Evolutionary conservation across 2,329 filamentous ascomycete species (phyloP).

Genomic region (Cyclaneusma minus): DNA sequence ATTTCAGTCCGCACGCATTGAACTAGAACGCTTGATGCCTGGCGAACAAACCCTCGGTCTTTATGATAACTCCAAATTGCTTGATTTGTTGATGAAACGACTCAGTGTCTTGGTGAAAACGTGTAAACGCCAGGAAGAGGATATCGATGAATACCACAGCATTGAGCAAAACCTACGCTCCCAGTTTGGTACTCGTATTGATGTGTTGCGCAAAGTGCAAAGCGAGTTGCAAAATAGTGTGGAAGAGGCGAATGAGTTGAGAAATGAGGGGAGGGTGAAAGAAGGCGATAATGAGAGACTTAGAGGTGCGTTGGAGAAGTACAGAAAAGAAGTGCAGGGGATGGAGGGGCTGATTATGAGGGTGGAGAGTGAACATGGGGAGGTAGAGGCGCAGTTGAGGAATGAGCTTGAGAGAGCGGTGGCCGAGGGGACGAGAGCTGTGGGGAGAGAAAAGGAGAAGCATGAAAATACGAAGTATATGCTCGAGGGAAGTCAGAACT

Average conservation of each 20-base stretch:
- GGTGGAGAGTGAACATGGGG: slow-evolving; percentile 25
- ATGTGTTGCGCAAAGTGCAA: slow-evolving; percentile 32
- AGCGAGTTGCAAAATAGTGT: slow-evolving; percentile 20
- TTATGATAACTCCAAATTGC: slow-evolving; percentile 29
- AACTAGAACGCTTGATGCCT: slow-evolving; percentile 45
- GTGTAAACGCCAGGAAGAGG: slow-evolving; percentile 31
- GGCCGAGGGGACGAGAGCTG: slow-evolving; percentile 3
- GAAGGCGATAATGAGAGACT: slow-evolving; percentile 34
- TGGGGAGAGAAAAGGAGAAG: slow-evolving; percentile 19
- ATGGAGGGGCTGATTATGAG: slow-evolving; percentile 34
- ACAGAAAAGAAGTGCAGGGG: slow-evolving; percentile 35
- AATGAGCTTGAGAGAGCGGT: slow-evolving; percentile 12
- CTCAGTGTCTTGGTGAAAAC: slow-evolving; percentile 32
- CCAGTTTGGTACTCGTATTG: slow-evolving; percentile 37
- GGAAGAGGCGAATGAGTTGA: slow-evolving; percentile 11
- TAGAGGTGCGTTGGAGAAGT: slow-evolving; percentile 33
- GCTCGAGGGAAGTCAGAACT: too few relatives aligned
- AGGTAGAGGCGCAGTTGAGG: slow-evolving; percentile 6
- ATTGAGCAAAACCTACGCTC: slow-evolving; percentile 38
- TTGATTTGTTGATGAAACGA: slow-evolving; percentile 35
- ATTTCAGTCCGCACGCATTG: slow-evolving; percentile 40
- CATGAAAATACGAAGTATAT: slow-evolving; percentile 15
- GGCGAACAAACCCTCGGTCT: slow-evolving; percentile 39
- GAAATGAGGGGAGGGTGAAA: too few relatives aligned
- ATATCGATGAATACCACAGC: slow-evolving; percentile 43